These are phyloP conservation scores for Chaetomium fimeti DNA, from an alignment of 495 filamentous ascomycete genomes.

Conservation along the genomic window DNA sequence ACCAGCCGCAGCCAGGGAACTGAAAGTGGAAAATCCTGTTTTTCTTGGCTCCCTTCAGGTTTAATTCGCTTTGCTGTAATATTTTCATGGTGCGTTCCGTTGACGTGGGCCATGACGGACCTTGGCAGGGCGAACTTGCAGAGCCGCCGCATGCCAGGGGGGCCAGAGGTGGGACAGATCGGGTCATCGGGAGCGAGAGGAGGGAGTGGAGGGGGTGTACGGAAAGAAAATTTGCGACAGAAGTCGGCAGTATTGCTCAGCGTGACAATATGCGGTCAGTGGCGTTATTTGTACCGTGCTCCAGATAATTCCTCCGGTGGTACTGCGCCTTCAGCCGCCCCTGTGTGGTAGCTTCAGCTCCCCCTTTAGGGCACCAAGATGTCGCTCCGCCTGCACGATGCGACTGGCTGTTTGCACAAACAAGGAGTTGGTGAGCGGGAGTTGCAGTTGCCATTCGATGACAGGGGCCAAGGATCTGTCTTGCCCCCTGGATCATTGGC, in stretches of 20 bases:
- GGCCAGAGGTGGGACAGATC: too few relatives aligned
- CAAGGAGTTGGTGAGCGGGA: not conserved
- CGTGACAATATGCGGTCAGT: constrained; percentile 21
- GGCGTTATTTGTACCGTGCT: not conserved
- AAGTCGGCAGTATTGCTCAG: constrained; percentile 16
- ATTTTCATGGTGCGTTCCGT: not conserved
- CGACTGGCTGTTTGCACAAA: constrained; percentile 9
- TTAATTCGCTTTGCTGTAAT: not conserved
- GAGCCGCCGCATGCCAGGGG: too few relatives aligned
- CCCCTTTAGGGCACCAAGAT: not conserved
- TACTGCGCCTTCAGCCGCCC: constrained; percentile 15
- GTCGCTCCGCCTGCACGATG: constrained; percentile 17
- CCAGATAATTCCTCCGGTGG: not conserved
- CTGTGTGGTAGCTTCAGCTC: constrained; percentile 9
- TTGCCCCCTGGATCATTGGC: not conserved
- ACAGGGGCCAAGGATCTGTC: not conserved
- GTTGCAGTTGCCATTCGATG: constrained; percentile 2
- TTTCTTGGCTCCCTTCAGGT: not conserved
- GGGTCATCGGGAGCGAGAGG: too few relatives aligned
- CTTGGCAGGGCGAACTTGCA: not conserved
- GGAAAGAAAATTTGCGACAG: constrained; percentile 9
- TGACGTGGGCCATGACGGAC: constrained; percentile 1
- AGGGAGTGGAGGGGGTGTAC: too few relatives aligned
- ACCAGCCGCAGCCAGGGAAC: not conserved
- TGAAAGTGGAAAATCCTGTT: constrained; percentile 2